Percentiles rank a stretch among this genome's conserved stretches.
phyloP scores from a whole-genome alignment of 495 filamentous ascomycete species.

The Trichocladium antarcticum region DNA sequence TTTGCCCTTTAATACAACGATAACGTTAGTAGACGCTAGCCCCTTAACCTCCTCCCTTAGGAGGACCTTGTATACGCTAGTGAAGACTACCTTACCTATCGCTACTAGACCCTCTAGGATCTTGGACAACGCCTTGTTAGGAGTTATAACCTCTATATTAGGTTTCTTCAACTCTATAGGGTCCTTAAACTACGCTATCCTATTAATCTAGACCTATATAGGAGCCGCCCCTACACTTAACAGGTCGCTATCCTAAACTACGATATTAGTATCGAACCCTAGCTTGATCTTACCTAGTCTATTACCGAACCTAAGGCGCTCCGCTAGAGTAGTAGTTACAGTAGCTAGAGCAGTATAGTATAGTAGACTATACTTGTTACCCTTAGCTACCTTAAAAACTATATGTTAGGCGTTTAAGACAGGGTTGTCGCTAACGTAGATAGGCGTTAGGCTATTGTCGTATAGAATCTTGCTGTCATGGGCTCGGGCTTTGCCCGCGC shows the following conservation, averaged over 20 bases:
- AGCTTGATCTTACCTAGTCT: slow-evolving; percentile 50
- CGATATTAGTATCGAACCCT: slow-evolving; percentile 55
- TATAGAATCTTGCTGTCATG: slow-evolving; percentile 50
- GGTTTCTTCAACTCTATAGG: slow-evolving; percentile 35
- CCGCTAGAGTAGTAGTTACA: slow-evolving; percentile 50
- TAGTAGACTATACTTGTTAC: slow-evolving; percentile 47
- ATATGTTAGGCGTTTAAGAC: slow-evolving; percentile 42
- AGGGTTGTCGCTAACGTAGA: slow-evolving; percentile 42
- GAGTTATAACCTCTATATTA: slow-evolving; percentile 14
- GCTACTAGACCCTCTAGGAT: slow-evolving; percentile 27
- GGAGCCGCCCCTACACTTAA: slow-evolving; percentile 50
- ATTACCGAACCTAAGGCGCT: slow-evolving; percentile 45
- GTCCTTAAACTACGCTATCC: slow-evolving; percentile 39
- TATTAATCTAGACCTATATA: slow-evolving; percentile 55
- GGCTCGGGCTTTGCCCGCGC: too few species aligned
- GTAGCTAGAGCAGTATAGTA: slow-evolving; percentile 51
- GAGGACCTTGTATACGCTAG: slow-evolving; percentile 38
- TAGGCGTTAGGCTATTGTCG: slow-evolving; percentile 44
- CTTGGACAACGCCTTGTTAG: slow-evolving; percentile 20
- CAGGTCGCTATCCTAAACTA: slow-evolving; percentile 57
- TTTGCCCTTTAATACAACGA: slow-evolving; percentile 37
- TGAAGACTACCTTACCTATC: slow-evolving; percentile 36
- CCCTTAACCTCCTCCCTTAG: slow-evolving; percentile 8
- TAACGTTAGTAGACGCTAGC: slow-evolving; percentile 17
- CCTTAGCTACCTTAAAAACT: slow-evolving; percentile 50